Conservation (phyloP, 2,329 filamentous ascomycete species). For the Fusarium pseudonygamai region DNA sequence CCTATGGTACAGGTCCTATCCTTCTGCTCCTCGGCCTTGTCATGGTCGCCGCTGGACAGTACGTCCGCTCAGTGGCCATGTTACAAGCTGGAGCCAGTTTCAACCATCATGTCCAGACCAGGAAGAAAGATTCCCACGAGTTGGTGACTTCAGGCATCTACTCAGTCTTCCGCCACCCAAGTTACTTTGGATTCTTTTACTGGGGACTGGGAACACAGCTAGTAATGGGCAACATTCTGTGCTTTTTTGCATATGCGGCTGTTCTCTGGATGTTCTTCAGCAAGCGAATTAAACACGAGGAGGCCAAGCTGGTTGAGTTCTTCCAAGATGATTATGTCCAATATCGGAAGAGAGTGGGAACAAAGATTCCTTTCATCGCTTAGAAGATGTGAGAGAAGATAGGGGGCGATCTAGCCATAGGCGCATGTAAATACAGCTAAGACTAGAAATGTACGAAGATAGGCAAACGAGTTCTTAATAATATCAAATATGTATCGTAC, state of each 20-base stretch:
- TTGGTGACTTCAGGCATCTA: constrained; percentile 91
- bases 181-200: constrained; percentile 99
- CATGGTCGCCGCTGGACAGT: constrained; percentile 76
- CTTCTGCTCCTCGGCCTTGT: constrained; percentile 67
- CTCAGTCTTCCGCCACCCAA: constrained; percentile 79
- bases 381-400: not conserved
- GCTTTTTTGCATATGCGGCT: constrained; percentile 75
- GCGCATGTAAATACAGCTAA: not conserved
- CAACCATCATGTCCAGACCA: constrained; percentile 85
- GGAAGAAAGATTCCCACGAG: constrained; percentile 72
- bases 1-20: constrained; percentile 53
- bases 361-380: constrained; percentile 79
- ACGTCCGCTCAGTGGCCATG: constrained; percentile 85
- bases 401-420: not conserved
- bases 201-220: constrained; percentile 97
- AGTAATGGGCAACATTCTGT: constrained; percentile 84
- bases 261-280: constrained; percentile 91
- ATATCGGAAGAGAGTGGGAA: constrained; percentile 76
- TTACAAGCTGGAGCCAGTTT: constrained; percentile 88
- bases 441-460: not conserved
- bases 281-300: constrained; percentile 78
- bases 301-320: constrained; percentile 79
- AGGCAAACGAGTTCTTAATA: constrained; percentile 2
- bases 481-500: constrained; percentile 2
- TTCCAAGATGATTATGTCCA: constrained; percentile 84